phyloP scores from a whole-genome alignment of 305 asterid species.

The Rubia balearica region DNA sequence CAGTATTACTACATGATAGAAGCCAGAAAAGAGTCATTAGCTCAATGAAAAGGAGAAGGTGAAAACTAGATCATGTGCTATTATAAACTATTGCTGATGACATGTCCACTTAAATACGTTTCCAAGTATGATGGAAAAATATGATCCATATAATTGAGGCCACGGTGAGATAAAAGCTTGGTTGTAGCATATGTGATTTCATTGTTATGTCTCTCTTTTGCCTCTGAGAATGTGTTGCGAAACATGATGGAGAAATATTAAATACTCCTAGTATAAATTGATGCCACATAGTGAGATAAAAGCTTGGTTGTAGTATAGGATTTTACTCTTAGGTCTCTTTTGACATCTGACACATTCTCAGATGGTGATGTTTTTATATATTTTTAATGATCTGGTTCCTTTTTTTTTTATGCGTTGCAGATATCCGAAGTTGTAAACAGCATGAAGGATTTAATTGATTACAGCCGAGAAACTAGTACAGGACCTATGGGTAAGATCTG shows the following conservation, averaged over 20 bases:
- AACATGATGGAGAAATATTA: too few species aligned
- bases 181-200: not conserved
- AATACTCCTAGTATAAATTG: too few species aligned
- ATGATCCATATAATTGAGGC: not conserved
- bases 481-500: slow-evolving; percentile 31
- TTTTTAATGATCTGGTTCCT: not conserved
- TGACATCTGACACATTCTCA: not conserved
- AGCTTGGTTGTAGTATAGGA: not conserved
- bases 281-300: not conserved
- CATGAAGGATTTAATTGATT: slow-evolving; percentile 49
- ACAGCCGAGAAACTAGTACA: slow-evolving; percentile 33
- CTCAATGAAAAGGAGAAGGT: not conserved
- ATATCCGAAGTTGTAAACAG: slow-evolving; percentile 51
- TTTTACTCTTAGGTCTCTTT: not conserved
- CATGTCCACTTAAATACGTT: not conserved
- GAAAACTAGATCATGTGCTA: not conserved
- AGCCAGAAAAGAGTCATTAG: not conserved
- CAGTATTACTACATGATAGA: not conserved
- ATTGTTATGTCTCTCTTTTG: not conserved
- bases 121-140: not conserved
- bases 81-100: not conserved
- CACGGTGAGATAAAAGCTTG: not conserved
- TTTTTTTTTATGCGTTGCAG: slow-evolving; percentile 29
- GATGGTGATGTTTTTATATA: not conserved
- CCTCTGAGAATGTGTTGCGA: too few species aligned